Evolutionary conservation across 441 rosid genomes (phyloP), one percentile per base, ranked within the genome.

Genomic region (Erodium moschatum): DNA sequence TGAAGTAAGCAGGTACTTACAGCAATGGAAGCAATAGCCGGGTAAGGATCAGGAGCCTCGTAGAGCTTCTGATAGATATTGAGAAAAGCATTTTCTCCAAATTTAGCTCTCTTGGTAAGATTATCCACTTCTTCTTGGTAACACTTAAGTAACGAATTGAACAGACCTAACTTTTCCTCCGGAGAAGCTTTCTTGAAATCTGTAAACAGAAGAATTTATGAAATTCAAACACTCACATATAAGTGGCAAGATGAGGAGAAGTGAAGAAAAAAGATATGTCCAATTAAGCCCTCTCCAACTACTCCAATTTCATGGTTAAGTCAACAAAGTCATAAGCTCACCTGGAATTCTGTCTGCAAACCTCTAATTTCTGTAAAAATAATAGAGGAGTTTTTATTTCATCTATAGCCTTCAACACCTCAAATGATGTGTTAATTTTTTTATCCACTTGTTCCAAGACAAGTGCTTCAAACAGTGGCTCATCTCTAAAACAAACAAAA

Each of bases 51-150:
- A 35, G 99, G 99, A 67, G 98, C 99, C 86, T 95, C 99, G 77
- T 95, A 92, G 44, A 95, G 90, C 73, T 95, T 95, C 78, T 92
- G 99, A 82, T 92, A 95, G 74, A 95, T 89, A 77, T 95, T 92
- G 62, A 95, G 93, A 81, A 95, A 92, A 72, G 98, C 87, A 82
- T 95, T 95, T 79, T 95, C 98, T 73, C 98, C 99, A 81, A 85
- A 92, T 77, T 95, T 95, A 42, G 99, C 98, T 81, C 99, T 90
- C 85, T 95, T 95, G 71, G 99, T 95, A 72, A 95, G 89, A 81
- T 92, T 95, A 83, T 95, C 99, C 24, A 95, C 98, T 89, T 95
- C 99, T 86, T 92, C 98, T 79, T 95, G 99, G 80, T 89, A 92
- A 62, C 93, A 88, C 87, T 87, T 95, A 11, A 95, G 97, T 75